These are phyloP conservation scores for Elongisporangium senticosum DNA, from an alignment of 352 stramenopile species.

Conservation along the genomic window DNA sequence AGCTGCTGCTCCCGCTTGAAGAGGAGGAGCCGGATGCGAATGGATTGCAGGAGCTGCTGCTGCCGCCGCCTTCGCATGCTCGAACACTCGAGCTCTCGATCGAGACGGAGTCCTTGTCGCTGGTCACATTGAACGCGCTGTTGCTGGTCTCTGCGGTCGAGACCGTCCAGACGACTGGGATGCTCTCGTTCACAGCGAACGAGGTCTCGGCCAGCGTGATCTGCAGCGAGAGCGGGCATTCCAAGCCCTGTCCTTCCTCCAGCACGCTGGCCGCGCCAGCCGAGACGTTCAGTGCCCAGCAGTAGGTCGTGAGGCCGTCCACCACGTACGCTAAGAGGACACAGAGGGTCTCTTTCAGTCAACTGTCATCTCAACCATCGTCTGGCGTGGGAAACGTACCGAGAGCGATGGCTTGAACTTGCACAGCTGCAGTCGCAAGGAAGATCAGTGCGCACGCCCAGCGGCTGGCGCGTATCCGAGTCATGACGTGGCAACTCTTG, in stretches of 20 bases:
- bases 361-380: neutral
- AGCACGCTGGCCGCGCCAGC: slow-evolving; percentile 9
- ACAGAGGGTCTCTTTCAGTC: neutral
- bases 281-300: slow-evolving; percentile 19
- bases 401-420: neutral
- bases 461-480: neutral
- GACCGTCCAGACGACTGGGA: slow-evolving; percentile 19
- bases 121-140: neutral
- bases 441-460: neutral
- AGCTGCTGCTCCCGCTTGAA: slow-evolving; percentile 12
- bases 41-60: slow-evolving; percentile 9
- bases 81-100: slow-evolving; percentile 14
- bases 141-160: slow-evolving; percentile 15
- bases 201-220: neutral
- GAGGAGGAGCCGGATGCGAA: slow-evolving; percentile 8
- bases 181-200: slow-evolving; percentile 4
- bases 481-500: neutral
- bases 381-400: neutral
- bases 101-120: neutral
- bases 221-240: slow-evolving; percentile 20
- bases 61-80: slow-evolving; percentile 9
- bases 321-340: neutral
- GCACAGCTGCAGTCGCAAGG: neutral
- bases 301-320: slow-evolving; percentile 31
- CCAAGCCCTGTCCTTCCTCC: slow-evolving; percentile 7